Evolutionary conservation across 225 moss, liverwort and hornwort genomes (phyloP), one percentile per base, ranked within the genome.

Genomic region (Thuidium tamariscinum): DNA sequence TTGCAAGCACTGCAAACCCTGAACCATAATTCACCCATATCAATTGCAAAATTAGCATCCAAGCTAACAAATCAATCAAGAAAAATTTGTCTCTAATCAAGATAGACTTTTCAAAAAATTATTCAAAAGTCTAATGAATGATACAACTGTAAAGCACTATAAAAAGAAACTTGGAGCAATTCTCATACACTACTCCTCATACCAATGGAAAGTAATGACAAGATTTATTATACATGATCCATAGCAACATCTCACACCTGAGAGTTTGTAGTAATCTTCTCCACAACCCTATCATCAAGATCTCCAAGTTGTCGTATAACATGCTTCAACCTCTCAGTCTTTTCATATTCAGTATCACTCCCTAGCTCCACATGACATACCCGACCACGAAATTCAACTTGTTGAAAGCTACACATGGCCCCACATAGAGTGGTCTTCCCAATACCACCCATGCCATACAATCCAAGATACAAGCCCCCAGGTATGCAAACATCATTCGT

Each of bases 311-410:
- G 4, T 4, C 9, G 49, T 36, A 84, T 6, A 16, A 61, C 62
- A 49, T 13, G 27, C 27, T 74, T 84, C 1, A 84, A 62, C 60
- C 83, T 74, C 0, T 11, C 18, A 36, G 49, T 12, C 17, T 13
- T 37, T 25, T 46, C 9, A 0, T 0, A 0, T 1, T 0, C 0
- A 0, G 1, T 19, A 34, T 62, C 62, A 49, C 11, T 13, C 1
- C 22, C 20, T 0, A 65, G 65, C 77, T 85, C 85, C 4, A 77
- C 77, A 41, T 44, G 42, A 62, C 84, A 84, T 23, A 84, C 76
- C 12, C 52, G 3, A 15, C 48, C 54, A 56, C 18, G 21, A 42
- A 23, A 85, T 13, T 85, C 2, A 0, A 18, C 9, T 2, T 55
- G 4, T 56, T 30, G 16, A 51, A 37, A 77, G 55, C 18, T 77